A percentile compares a stretch with the other conserved stretches of the same genome.
Evolutionary conservation across 2,329 filamentous ascomycete species (phyloP).

Genomic region (Exophiala oligosperma): DNA sequence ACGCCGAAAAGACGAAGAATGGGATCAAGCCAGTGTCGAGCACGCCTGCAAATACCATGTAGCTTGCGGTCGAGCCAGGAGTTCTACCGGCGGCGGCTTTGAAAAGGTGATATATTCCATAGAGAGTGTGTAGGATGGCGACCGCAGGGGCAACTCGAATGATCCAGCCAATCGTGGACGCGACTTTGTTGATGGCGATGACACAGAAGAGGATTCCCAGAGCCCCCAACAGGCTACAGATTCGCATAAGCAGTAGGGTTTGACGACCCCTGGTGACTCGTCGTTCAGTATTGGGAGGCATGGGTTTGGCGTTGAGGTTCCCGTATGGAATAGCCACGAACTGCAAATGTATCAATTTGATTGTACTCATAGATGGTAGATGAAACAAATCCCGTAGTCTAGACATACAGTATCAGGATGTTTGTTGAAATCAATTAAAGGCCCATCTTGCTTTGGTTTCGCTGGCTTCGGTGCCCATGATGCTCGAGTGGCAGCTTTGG

Average conservation of each 20-base stretch:
- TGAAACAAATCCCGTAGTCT: not conserved
- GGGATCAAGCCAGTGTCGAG: slow-evolving; percentile 68
- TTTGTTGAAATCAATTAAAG: slow-evolving; percentile 76
- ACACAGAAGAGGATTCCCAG: slow-evolving; percentile 72
- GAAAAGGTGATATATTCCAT: slow-evolving; percentile 78
- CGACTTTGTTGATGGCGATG: slow-evolving; percentile 71
- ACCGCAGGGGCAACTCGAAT: slow-evolving; percentile 74
- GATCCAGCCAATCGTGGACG: slow-evolving; percentile 69
- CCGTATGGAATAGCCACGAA: slow-evolving; percentile 60
- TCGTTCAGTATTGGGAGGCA: slow-evolving; percentile 69
- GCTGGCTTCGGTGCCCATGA: slow-evolving; percentile 66
- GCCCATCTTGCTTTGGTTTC: slow-evolving; percentile 69
- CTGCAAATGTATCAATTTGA: slow-evolving; percentile 30
- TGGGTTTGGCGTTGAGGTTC: slow-evolving; percentile 60
- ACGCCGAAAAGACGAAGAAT: slow-evolving; percentile 61
- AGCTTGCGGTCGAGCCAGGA: slow-evolving; percentile 79
- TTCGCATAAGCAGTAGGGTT: slow-evolving; percentile 67
- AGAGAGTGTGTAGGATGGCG: slow-evolving; percentile 68
- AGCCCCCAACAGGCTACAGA: slow-evolving; percentile 67
- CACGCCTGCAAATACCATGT: slow-evolving; percentile 79
- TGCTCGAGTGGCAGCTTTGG: slow-evolving; percentile 79
- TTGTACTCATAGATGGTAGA: not conserved
- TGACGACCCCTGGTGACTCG: slow-evolving; percentile 69
- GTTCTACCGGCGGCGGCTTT: slow-evolving; percentile 70
- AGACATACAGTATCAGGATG: slow-evolving; percentile 74